These are phyloP conservation scores for Sanghuangporus weigelae DNA, from an alignment of 1,284 basidiomycete species.

Conservation along the genomic window DNA sequence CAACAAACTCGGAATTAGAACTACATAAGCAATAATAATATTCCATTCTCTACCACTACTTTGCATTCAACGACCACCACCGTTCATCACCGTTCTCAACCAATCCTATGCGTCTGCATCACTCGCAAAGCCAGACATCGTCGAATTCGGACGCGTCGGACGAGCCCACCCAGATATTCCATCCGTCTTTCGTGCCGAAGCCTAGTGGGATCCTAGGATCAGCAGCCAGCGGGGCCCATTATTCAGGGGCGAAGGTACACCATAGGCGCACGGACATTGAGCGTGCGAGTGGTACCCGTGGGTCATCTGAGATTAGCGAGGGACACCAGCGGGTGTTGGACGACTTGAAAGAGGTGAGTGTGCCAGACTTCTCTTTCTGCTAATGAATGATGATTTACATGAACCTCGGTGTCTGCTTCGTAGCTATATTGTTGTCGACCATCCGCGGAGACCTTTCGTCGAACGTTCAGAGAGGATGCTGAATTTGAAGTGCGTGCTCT, in stretches of 20 bases:
- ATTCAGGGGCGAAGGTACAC: conserved; percentile 25
- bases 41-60: neutral
- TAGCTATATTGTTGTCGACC: conserved; percentile 54
- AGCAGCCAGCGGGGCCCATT: conserved; percentile 32
- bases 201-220: conserved; percentile 46
- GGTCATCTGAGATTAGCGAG: conserved; percentile 21
- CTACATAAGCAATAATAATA: too few relatives aligned
- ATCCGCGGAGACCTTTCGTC: conserved; percentile 48
- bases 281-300: conserved; percentile 18
- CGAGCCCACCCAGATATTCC: conserved; percentile 40
- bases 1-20: too few relatives aligned
- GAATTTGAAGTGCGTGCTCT: conserved; percentile 46
- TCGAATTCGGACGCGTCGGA: neutral
- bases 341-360: conserved; percentile 45
- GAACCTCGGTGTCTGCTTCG: neutral
- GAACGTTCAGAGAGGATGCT: conserved; percentile 55
- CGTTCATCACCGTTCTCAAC: neutral
- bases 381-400: neutral
- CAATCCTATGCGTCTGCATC: neutral
- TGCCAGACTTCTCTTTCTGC: neutral
- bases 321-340: conserved; percentile 41
- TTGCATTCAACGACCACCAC: neutral
- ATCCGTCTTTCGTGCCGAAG: conserved; percentile 34
- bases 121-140: neutral
- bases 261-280: conserved; percentile 22